Evolutionary conservation across 306 rosid species (phyloP), one percentile per base, ranked within the genome.

Genomic region (Canavalia gladiata): DNA sequence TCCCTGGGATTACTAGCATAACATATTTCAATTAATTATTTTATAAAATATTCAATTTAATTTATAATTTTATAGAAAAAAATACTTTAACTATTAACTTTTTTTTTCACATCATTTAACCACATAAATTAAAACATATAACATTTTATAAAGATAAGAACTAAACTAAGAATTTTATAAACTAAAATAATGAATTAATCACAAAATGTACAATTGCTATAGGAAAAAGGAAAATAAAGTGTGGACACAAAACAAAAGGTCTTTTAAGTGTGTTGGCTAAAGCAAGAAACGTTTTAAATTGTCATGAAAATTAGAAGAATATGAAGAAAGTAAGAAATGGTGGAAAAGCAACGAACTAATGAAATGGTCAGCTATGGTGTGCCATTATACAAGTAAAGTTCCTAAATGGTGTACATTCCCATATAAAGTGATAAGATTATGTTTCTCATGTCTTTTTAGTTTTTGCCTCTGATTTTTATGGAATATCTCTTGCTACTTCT

Each of bases 231-330:
- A 31, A 37, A 8, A 30, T 30, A 62, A 33, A 76, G 49, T 34
- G 11, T 4, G 5, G 37, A 62, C 72, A 63, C 28, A 11, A 77
- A 35, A 64, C 31, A 64, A 64, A 76, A 29, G 29, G 54, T 51
- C 52, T 35, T 63, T 63, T 18, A 76, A 49, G 42, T n/a, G 50
- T n/a, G 50, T 65, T 66, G 7, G n/a, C 49, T 41, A 66, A 64
- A 64, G 47, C 70, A 64, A 77, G 43, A 66, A 66, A 64, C 52
- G 28, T 37, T 74, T 66, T 76, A 39, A 65, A 7, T 54, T 31
- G 11, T 37, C 18, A 64, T 33, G 39, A 67, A 49, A 77, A 66
- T 52, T 29, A 28, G 47, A 30, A 60, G 69, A 64, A 64, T 8
- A 8, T 37, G 2, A 56, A 74, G 6, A 33, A 60, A 76, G 72